Conservation (phyloP, 23 red algal species). For the Gracilaria vermiculophylla region DNA sequence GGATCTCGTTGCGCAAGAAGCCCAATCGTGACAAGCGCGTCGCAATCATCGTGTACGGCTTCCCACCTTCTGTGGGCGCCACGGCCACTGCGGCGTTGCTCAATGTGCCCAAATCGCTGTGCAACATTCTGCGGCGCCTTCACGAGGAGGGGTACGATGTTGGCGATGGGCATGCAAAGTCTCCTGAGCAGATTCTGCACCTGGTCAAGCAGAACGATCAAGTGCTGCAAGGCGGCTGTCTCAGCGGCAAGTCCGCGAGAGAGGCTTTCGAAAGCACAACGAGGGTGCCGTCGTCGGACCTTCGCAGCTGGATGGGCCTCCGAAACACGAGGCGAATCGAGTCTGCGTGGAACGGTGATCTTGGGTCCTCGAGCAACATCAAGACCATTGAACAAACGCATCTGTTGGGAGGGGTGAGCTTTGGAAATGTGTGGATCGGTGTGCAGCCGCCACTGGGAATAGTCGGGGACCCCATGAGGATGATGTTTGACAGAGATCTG, state of each 20-base stretch:
- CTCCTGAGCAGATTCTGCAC: conserved; percentile 44
- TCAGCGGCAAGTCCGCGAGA: neutral
- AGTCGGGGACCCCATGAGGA: conserved; percentile 76
- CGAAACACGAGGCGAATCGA: conserved; percentile 42
- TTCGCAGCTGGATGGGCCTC: conserved; percentile 40
- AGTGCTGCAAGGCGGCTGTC: conserved; percentile 29
- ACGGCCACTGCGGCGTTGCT: conserved; percentile 76
- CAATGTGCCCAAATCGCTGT: conserved; percentile 67
- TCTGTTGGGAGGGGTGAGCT: conserved; percentile 48
- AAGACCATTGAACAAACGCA: conserved; percentile 42
- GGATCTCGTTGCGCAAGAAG: conserved; percentile 41
- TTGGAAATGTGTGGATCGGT: conserved; percentile 76
- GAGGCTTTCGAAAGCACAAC: conserved; percentile 6
- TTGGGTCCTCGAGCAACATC: conserved; percentile 43
- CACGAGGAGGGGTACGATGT: conserved; percentile 58
- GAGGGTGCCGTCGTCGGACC: conserved; percentile 35
- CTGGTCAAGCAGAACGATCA: conserved; percentile 38
- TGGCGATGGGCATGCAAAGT: conserved; percentile 32
- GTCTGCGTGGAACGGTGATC: conserved; percentile 46
- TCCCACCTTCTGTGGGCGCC: conserved; percentile 64
- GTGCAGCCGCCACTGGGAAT: conserved; percentile 74
- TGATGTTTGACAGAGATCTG: conserved; percentile 75
- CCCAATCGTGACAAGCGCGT: conserved; percentile 42
- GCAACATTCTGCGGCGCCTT: conserved; percentile 15
- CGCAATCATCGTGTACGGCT: conserved; percentile 67